Evolutionary conservation across 192 early-diverging fungal species (phyloP), one percentile per base, ranked within the genome.

Genomic region (Backusella circina): DNA sequence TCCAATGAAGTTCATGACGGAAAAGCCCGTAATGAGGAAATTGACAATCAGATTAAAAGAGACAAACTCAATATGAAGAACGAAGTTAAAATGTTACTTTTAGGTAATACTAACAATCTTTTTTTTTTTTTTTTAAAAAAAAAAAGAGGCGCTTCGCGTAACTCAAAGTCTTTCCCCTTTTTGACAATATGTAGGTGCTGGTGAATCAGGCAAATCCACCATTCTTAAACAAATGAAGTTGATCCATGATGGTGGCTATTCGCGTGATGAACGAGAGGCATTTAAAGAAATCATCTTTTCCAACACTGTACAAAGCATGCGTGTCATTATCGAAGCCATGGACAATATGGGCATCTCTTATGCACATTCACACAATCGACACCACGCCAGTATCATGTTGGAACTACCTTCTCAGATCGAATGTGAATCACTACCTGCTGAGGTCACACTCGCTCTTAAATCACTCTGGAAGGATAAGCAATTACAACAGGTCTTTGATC

Each of bases 211-310:
- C 65, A 99, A 99, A 86, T 93, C 91, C 50, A 99, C 97, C 15
- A 95, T 99, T 81, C 86, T 99, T 66, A 99, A 99, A 81, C 97
- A 99, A 83, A 97, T 99, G 96, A 96, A 95, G 81, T 88, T 99
- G 44, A 98, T 99, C 79, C 96, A 99, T 82, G 96, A 95, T 75
- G 93, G 90, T 75, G 97, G 96, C 5, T 99, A 96, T 85, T 91
- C 91, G 67, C 80, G 86, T 33, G 93, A 96, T 50, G 97, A 98
- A 83, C 87, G 92, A 64, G 91, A 94, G 76, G 92, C 95, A 35
- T 98, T 95, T 87, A 94, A 91, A 84, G 95, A 96, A 81, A 95
- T 97, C 73, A 97, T 99, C 75, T 97, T 95, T 83, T 93, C 90
- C 64, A 99, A 99, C 87, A 93, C 93, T 28, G 91, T 97, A 73